Evolutionary conservation across 2,329 filamentous ascomycete species (phyloP), one percentile per base, ranked within the genome.

Genomic region (Curvularia eragrostidis): DNA sequence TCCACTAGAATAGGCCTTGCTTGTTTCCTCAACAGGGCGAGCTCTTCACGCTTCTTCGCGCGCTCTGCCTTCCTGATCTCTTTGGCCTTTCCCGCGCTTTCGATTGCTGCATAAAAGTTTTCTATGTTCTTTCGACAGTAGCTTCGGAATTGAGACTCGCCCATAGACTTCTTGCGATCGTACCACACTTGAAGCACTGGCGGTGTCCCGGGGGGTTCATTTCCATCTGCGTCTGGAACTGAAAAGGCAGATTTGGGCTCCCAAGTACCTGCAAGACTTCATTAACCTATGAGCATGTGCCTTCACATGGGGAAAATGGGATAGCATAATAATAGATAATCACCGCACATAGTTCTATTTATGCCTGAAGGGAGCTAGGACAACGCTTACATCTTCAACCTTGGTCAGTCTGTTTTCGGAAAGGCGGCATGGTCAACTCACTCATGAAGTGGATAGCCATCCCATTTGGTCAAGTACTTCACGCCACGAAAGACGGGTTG

Each of bases 381-480:
- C 23, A 19, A 21, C 46, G 32, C 52, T 65, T 59, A 63, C 60
- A 61, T 41, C 58, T 62, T 28, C 13, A 38, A 10, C n/a, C 39
- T 30, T n/a, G 39, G 41, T 62, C 47, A 53, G 23, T 44, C 30
- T 15, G 28, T 13, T 34, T 44, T 19, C 2, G 43, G 28, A 19
- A 44, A 12, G 3, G 10, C 15, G 9, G 4, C 26, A 47, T 19
- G 34, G 10, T 3, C 12, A 9, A 52, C 61, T 58, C 63, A 72
- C 69, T 61, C 52, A 41, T 73, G 56, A 26, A 87, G 60, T 1
- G 81, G 78, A 66, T 88, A 93, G 1, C 79, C 82, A 24, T 80
- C 77, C 89, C 89, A 92, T 58, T 85, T 82, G 21, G 91, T 83
- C 1, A 92, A 80, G 68, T 86, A 91, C 23, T 77, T 54, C 65